Base-by-base conservation (phyloP, 768 basidiomycete genomes). In the Chalciporus piperatus region DNA sequence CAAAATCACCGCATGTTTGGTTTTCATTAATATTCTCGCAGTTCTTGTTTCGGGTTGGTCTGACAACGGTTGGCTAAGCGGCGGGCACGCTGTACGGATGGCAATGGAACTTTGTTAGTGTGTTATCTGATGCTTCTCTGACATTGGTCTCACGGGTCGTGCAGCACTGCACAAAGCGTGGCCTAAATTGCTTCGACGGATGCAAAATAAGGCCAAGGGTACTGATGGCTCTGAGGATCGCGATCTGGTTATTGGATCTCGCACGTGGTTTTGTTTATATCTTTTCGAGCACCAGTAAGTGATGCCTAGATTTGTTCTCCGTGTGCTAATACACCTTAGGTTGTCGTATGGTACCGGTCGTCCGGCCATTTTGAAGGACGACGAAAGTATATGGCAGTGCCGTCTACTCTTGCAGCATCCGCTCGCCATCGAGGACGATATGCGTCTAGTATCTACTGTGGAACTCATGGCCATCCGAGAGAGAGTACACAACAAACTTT, bases 41-140 rank as follows among this genome's bases (percentile, higher is more conserved):
- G 91, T 95, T 51, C 76, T 97, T 45, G 84, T 96, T 17, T 89
- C 94, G 32, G 92, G 93, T 6, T 98, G 92, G 88, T 93, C 91
- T 16, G 92, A 95, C 59, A 92, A 92, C 60, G 92, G 92, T n/a
- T 95, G 93, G 93, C 68, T 97, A 32, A 92, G 88, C 58, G 90
- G 92, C 10, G 93, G 91, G 10, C 95, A 97, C 70, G 95, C 95
- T n/a, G 92, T 97, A 9, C 81, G 94, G 45, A 94, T 98, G 91
- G 94, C 92, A 37, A 84, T 97, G 77, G 95, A 98, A 64, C 75
- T 95, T 47, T 92, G 91, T 90, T 64, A 66, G 84, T 69, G 47
- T 22, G 9, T 30, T 55, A 27, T 56, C 33, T 48, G 14, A 23
- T 41, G 13, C 41, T 44, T 48, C 11, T 8, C 40, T 25, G 27